Conservation (phyloP, 257 asterid species). For the Ajuga chamaepitys region DNA sequence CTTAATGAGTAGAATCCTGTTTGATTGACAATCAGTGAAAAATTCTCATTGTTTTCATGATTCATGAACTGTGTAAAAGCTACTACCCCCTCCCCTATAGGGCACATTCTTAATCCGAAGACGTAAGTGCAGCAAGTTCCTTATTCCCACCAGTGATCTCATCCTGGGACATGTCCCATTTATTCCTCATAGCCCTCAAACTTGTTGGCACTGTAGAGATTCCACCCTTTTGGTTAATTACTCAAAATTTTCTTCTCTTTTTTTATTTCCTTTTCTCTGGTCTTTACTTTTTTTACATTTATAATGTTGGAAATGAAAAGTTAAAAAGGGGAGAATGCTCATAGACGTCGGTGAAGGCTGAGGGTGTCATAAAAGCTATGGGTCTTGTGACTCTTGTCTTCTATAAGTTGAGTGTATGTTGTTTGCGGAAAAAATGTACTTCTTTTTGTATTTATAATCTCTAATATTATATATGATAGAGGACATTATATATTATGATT, state of each 20-base stretch:
- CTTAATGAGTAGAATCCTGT: too few relatives aligned
- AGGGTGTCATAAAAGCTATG: slow-evolving; percentile 5
- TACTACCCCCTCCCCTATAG: too few relatives aligned
- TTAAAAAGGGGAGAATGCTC: slow-evolving; percentile 20
- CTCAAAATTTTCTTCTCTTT: slow-evolving; percentile 4
- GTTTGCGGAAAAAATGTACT: slow-evolving; percentile 31
- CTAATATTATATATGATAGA: slow-evolving; percentile 36
- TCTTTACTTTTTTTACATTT: background rate
- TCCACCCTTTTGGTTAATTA: slow-evolving; percentile 15
- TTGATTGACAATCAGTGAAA: too few relatives aligned
- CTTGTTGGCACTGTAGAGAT: slow-evolving; percentile 13
- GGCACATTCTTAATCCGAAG: too few relatives aligned
- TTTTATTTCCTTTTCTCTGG: background rate
- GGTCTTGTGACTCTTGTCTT: slow-evolving; percentile 26
- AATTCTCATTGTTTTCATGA: too few relatives aligned
- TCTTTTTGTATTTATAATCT: slow-evolving; percentile 27
- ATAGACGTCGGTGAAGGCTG: slow-evolving; percentile 20
- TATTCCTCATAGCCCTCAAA: too few relatives aligned
- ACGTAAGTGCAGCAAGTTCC: too few relatives aligned
- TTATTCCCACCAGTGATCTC: too few relatives aligned
- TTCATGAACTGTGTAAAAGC: too few relatives aligned
- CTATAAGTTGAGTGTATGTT: slow-evolving; percentile 29
- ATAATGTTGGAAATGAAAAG: background rate
- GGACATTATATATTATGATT: slow-evolving; percentile 24
- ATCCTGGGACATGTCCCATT: too few relatives aligned